These are phyloP conservation scores for Pythium aphanidermatum DNA, from an alignment of 352 stramenopile genomes.

Conservation along the genomic window DNA sequence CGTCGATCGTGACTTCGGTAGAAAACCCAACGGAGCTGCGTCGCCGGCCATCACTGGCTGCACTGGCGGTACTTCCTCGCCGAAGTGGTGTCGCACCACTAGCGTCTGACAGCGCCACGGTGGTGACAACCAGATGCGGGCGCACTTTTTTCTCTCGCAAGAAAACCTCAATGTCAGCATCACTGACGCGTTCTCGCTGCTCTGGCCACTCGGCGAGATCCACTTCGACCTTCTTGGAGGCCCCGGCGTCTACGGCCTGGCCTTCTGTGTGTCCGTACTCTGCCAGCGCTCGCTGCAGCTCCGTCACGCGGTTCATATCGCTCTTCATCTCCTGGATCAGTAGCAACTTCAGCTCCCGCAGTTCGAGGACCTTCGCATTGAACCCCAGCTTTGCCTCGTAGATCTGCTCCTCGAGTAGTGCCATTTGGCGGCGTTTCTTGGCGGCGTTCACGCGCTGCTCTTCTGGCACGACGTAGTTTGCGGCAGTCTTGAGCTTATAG, in stretches of 20 bases:
- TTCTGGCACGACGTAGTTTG: slow-evolving; percentile 86
- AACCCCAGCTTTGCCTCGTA: slow-evolving; percentile 80
- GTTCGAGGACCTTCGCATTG: slow-evolving; percentile 87
- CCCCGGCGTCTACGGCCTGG: too few species aligned
- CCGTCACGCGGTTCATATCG: slow-evolving; percentile 44
- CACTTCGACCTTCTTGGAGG: slow-evolving; percentile 27
- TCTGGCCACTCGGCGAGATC: slow-evolving; percentile 86
- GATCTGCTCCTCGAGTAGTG: slow-evolving; percentile 75
- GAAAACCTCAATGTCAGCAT: slow-evolving; percentile 72
- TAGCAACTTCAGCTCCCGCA: slow-evolving; percentile 85
- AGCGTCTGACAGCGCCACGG: too few species aligned
- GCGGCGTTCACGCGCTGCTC: slow-evolving; percentile 85
- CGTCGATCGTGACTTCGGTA: slow-evolving; percentile 10
- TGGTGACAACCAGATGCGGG: slow-evolving; percentile 22
- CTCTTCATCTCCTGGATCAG: slow-evolving; percentile 65
- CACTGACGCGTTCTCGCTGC: slow-evolving; percentile 76
- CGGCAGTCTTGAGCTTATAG: slow-evolving; percentile 88
- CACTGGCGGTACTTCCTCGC: too few species aligned
- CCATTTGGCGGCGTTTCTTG: slow-evolving; percentile 87
- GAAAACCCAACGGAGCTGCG: slow-evolving; percentile 2
- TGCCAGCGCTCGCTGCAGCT: slow-evolving; percentile 41
- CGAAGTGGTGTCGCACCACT: too few species aligned
- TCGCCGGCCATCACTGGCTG: background rate
- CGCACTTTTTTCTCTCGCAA: slow-evolving; percentile 45
- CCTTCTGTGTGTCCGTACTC: slow-evolving; percentile 1